Conservation (phyloP, 108 stramenopile species). For the Cyclotella baltica region DNA sequence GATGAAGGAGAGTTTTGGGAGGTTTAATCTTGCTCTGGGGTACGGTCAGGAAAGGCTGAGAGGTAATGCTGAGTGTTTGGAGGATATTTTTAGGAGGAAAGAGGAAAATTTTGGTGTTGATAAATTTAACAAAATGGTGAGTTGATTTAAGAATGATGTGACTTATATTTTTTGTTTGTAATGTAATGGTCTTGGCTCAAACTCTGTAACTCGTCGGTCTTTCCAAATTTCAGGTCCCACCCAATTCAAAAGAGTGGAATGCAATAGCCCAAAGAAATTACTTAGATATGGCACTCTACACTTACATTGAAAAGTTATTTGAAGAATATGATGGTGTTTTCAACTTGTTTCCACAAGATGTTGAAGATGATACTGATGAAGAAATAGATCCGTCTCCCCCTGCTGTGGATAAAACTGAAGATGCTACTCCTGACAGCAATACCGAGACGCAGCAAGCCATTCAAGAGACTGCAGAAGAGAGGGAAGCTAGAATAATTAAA, state of each 20-base stretch:
- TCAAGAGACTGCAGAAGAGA: not conserved
- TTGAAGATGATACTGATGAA: not conserved
- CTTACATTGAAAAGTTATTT: constrained; percentile 8
- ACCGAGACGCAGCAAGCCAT: not conserved
- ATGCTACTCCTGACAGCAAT: not conserved
- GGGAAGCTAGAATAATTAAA: not conserved
- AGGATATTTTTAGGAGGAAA: not conserved
- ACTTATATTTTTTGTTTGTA: not conserved
- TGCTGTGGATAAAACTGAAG: not conserved
- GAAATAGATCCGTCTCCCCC: not conserved
- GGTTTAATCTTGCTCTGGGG: constrained; percentile 14
- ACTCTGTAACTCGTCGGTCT: too few species aligned
- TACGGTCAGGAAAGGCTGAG: not conserved
- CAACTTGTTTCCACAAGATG: constrained; percentile 7
- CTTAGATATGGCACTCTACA: constrained; percentile 14
- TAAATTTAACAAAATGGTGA: not conserved
- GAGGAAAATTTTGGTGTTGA: not conserved
- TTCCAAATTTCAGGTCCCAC: not conserved
- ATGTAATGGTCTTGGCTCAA: not conserved
- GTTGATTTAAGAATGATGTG: not conserved
- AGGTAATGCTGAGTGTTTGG: not conserved
- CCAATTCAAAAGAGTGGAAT: constrained; percentile 11
- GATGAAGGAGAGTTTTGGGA: constrained; percentile 21
- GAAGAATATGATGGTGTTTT: constrained; percentile 18
- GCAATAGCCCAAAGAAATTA: not conserved